phyloP scores from a whole-genome alignment of 1,284 basidiomycete genomes.

The Gymnopus androsaceus region DNA sequence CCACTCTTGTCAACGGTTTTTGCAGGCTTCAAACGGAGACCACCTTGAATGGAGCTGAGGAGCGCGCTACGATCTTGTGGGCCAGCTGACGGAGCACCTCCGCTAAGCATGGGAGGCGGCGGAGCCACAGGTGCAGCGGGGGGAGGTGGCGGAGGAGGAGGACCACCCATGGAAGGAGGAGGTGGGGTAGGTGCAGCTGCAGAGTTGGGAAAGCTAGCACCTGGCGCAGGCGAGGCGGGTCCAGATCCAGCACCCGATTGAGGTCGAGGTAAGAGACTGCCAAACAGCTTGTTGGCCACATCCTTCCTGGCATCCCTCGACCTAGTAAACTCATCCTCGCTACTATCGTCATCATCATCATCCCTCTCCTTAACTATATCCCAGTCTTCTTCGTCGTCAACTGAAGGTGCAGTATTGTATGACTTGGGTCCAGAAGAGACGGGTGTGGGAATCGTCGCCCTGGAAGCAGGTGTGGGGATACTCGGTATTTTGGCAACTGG shows the following conservation, averaged over 20 bases:
- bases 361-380: conserved; percentile 79
- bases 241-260: conserved; percentile 37
- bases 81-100: conserved; percentile 37
- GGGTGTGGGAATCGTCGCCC: conserved; percentile 4
- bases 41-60: conserved; percentile 82
- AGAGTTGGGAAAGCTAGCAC: not conserved
- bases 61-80: conserved; percentile 68
- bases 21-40: conserved; percentile 74
- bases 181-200: conserved; percentile 27
- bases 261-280: conserved; percentile 45
- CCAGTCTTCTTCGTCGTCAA: conserved; percentile 86
- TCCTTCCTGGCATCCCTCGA: conserved; percentile 68
- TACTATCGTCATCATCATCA: conserved; percentile 68
- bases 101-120: conserved; percentile 35
- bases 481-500: conserved; percentile 19
- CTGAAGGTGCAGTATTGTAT: conserved; percentile 67
- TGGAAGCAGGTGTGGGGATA: conserved; percentile 5
- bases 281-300: conserved; percentile 81
- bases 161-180: conserved; percentile 32
- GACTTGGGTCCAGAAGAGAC: conserved; percentile 47
- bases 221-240: conserved; percentile 10
- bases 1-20: conserved; percentile 85
- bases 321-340: conserved; percentile 76
- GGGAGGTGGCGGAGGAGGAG: conserved; percentile 39
- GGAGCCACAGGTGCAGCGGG: conserved; percentile 38